Percentiles rank a stretch among this genome's conserved stretches.
These are phyloP conservation scores for Leccinum subtestaceum DNA, from an alignment of 768 basidiomycete species.

Conservation along the genomic window DNA sequence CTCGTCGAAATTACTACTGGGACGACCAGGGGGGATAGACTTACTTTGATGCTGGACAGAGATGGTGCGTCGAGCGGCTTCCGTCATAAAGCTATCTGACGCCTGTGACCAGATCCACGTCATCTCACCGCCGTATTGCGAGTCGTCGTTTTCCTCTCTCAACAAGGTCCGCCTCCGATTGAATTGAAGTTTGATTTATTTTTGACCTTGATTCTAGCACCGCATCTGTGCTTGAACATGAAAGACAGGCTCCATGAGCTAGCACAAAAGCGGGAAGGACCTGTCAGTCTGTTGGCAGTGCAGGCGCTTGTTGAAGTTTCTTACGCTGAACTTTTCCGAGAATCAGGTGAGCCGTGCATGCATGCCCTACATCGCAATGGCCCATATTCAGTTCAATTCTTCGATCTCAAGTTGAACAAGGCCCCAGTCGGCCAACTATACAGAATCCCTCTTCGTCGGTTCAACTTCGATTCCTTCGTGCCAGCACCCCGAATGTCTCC, in stretches of 20 bases:
- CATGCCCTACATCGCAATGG: neutral
- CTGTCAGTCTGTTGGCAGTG: conserved; percentile 19
- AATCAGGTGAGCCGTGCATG: conserved; percentile 8
- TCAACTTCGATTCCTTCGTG: conserved; percentile 4
- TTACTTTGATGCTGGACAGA: conserved; percentile 10
- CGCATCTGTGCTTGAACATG: conserved; percentile 4
- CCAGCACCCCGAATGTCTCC: conserved; percentile 10
- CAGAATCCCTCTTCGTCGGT: neutral
- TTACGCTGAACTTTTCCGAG: conserved; percentile 4
- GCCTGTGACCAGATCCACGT: conserved; percentile 1
- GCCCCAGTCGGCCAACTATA: neutral
- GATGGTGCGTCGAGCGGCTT: neutral
- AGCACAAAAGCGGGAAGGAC: conserved; percentile 8
- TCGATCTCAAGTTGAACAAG: neutral
- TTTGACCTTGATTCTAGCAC: conserved; percentile 1
- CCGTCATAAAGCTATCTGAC: neutral
- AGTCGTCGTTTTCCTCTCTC: conserved; percentile 10
- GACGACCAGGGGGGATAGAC: conserved; percentile 1
- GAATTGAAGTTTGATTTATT: neutral
- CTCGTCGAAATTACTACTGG: neutral
- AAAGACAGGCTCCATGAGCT: conserved; percentile 12
- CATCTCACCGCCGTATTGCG: conserved; percentile 16
- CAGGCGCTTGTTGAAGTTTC: conserved; percentile 19
- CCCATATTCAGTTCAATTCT: neutral
- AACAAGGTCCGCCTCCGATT: neutral